Evolutionary conservation across 2,329 filamentous ascomycete species (phyloP), one percentile per base, ranked within the genome.

Genomic region (Whalleya microplaca): DNA sequence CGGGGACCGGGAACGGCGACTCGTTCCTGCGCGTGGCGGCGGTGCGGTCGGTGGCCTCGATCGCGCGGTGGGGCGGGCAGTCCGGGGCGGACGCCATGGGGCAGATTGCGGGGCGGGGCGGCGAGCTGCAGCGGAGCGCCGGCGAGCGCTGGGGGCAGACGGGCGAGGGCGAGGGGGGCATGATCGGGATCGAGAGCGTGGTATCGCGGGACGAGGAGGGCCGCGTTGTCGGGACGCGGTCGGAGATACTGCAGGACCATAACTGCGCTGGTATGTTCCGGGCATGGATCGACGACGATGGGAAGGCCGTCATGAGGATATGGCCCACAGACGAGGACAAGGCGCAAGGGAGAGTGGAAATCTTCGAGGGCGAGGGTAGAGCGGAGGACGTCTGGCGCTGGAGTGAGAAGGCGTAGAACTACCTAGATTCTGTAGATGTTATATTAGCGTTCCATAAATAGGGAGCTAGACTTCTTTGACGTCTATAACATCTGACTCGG

Each of bases 191-290:
- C 45, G 89, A 92, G 67, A 72, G 83, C 20, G 78, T 78, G 0
- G 73, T 83, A 1, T 75, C 80, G 10, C 69, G 73, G 2, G 76
- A 82, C 56, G 72, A 63, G 2, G 66, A 75, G 2, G 78, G 80
- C 0, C 63, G 63, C n/a, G 65, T 78, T 4, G 69, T 81, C 1
- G 74, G 75, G 1, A 71, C 73, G 1, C 67, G 75, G 14, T 77
- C 76, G 1, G 78, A 82, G 49, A 80, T 96, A 5, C 75, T 93
- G 16, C 89, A 87, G 71, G 90, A 93, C 65, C 92, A 88, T 71
- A 96, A 96, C 70, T 95, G 90, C 65, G 89, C 87, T 3, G 92
- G 92, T 0, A 93, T 96, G 90, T 95, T 92, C 69, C 82, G 92
- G 19, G 91, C 91, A 0, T 94, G 89, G 82, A 76, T 90, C 19